These are phyloP conservation scores for Xylariaceae sp. DNA, from an alignment of 2,329 filamentous ascomycete species.

Conservation along the genomic window DNA sequence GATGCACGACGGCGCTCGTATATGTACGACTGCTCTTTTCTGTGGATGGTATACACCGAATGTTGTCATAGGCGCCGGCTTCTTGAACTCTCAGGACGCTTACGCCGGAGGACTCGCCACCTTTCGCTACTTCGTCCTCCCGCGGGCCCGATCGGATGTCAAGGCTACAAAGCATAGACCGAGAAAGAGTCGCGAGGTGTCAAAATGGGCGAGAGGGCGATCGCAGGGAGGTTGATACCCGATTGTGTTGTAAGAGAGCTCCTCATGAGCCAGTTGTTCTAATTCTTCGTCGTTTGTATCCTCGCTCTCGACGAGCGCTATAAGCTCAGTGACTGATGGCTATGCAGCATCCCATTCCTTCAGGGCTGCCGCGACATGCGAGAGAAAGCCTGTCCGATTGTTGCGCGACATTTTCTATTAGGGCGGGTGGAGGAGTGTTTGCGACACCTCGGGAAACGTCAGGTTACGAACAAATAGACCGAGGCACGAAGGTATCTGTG, in stretches of 20 bases:
- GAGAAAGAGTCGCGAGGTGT: no score
- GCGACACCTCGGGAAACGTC: conserved; percentile 26
- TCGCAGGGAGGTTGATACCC: no score
- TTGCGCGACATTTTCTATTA: conserved; percentile 39
- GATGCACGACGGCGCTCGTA: conserved; percentile 87
- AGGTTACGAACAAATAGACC: conserved; percentile 1
- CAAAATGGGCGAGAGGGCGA: no score
- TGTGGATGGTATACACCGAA: conserved; percentile 87
- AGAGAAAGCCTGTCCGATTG: neutral
- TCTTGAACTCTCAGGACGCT: conserved; percentile 72
- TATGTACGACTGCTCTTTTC: conserved; percentile 89
- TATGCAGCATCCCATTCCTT: no score
- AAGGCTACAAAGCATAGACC: no score
- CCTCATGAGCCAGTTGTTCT: conserved; percentile 41
- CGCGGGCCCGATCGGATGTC: no score
- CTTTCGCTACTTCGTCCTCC: conserved; percentile 63
- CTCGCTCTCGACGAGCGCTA: neutral
- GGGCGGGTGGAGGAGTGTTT: conserved; percentile 45
- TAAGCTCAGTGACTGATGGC: no score
- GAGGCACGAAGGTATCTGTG: conserved; percentile 36
- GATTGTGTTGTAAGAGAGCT: no score
- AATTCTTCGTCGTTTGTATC: conserved; percentile 40
- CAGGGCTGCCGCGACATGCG: no score
- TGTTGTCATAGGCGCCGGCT: conserved; percentile 83
- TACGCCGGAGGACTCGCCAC: conserved; percentile 47